Evolutionary conservation across 192 early-diverging fungal species (phyloP).

Genomic region (Umbelopsis isabellina): DNA sequence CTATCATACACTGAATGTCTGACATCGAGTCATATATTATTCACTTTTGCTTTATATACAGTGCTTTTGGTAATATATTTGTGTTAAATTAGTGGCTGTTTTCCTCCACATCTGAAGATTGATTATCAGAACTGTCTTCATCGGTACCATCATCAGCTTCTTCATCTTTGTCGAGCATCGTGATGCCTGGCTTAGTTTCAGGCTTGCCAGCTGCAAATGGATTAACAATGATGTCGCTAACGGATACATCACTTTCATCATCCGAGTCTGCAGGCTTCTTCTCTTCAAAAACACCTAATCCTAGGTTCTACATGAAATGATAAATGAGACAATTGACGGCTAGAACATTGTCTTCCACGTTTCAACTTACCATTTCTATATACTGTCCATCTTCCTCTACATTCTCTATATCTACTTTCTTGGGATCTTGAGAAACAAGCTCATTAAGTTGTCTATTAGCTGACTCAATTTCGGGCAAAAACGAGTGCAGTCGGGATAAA

Average conservation of each 20-base stretch:
- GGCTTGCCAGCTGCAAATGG: background rate
- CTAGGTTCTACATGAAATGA: constrained; percentile 35
- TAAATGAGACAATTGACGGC: constrained; percentile 18
- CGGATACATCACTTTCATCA: constrained; percentile 29
- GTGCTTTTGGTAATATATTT: background rate
- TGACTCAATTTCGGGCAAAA: constrained; percentile 47
- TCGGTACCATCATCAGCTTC: background rate
- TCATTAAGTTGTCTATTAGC: constrained; percentile 47
- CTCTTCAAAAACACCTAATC: constrained; percentile 52
- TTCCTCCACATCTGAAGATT: constrained; percentile 9
- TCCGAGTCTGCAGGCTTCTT: constrained; percentile 38
- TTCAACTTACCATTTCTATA: constrained; percentile 54
- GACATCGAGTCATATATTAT: background rate
- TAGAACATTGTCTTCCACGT: background rate
- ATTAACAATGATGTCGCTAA: constrained; percentile 26
- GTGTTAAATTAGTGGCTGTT: background rate
- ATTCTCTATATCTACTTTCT: constrained; percentile 56
- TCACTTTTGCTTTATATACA: constrained; percentile 10
- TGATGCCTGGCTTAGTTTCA: constrained; percentile 10
- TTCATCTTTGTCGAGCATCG: background rate
- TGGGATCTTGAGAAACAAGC: constrained; percentile 44
- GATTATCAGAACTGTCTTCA: no score
- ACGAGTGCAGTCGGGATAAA: constrained; percentile 51
- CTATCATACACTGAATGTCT: background rate
- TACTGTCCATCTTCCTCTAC: constrained; percentile 58